These are phyloP conservation scores for Phytopythium boreale DNA, from an alignment of 352 stramenopile species.

Conservation along the genomic window DNA sequence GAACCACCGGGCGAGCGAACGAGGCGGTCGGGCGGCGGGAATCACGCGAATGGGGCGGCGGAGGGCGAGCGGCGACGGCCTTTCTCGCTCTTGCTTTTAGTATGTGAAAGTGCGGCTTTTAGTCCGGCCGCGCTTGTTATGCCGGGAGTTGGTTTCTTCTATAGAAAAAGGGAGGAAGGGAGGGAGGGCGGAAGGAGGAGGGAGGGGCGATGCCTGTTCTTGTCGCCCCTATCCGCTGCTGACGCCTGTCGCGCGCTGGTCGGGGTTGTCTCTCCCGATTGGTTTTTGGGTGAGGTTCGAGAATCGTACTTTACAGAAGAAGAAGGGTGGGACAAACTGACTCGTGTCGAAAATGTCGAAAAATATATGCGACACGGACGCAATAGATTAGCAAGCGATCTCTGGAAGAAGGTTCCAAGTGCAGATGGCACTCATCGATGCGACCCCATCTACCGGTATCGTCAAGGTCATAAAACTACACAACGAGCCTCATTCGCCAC, in stretches of 20 bases:
- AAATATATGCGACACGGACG: constrained; percentile 33
- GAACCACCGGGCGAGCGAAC: neutral
- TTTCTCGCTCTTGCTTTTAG: neutral
- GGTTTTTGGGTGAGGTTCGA: constrained; percentile 2
- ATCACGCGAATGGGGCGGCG: neutral
- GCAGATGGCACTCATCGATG: no score
- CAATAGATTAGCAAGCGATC: constrained; percentile 25
- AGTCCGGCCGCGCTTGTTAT: no score
- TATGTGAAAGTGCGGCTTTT: neutral
- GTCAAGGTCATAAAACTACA: no score
- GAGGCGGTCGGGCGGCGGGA: neutral
- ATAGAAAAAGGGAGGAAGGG: neutral
- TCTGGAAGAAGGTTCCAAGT: neutral
- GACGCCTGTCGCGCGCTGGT: neutral
- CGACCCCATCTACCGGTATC: no score
- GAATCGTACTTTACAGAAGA: constrained; percentile 1
- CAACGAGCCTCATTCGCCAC: no score
- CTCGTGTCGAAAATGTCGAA: neutral
- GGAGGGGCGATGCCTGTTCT: neutral
- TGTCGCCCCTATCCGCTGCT: neutral
- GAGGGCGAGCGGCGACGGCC: neutral
- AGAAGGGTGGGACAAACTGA: neutral
- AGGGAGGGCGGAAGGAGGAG: neutral
- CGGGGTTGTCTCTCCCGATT: neutral
- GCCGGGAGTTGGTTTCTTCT: neutral